phyloP scores from a whole-genome alignment of 768 basidiomycete species.

The Hygrophorus russula region DNA sequence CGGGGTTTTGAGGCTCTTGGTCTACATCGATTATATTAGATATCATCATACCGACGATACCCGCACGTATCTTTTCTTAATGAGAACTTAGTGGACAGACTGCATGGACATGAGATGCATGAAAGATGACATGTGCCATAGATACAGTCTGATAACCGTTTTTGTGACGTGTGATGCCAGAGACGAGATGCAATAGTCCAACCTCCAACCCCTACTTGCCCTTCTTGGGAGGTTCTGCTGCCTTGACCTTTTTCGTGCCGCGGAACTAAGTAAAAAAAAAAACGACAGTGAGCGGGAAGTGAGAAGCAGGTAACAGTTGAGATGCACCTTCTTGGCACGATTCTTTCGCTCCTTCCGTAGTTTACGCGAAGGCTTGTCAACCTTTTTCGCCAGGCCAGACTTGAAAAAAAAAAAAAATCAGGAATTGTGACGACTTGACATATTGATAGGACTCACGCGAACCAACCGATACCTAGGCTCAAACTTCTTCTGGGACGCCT shows the following conservation, averaged over 20 bases:
- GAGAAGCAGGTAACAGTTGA: neutral
- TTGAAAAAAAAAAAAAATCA: slow-evolving; percentile 17
- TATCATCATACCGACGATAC: slow-evolving; percentile 15
- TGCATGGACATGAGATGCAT: slow-evolving; percentile 23
- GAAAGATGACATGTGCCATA: slow-evolving; percentile 10
- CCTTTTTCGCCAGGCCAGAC: slow-evolving; percentile 65
- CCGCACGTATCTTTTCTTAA: slow-evolving; percentile 12
- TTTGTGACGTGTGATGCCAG: neutral
- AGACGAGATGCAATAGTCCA: slow-evolving; percentile 3
- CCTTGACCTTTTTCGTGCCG: slow-evolving; percentile 93
- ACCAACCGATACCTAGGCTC: slow-evolving; percentile 94
- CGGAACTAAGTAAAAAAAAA: slow-evolving; percentile 49
- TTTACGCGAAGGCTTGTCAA: slow-evolving; percentile 88
- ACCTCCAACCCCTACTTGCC: slow-evolving; percentile 52
- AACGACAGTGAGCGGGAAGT: slow-evolving; percentile 3
- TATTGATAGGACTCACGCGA: slow-evolving; percentile 50
- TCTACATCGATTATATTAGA: slow-evolving; percentile 9
- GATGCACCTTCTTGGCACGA: slow-evolving; percentile 90
- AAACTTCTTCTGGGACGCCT: slow-evolving; percentile 90
- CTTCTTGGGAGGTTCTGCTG: slow-evolving; percentile 86
- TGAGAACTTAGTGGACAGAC: slow-evolving; percentile 16
- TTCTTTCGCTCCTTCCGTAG: slow-evolving; percentile 99
- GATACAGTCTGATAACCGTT: neutral
- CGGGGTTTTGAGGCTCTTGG: slow-evolving; percentile 48
- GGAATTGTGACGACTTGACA: slow-evolving; percentile 1